Base-by-base conservation (phyloP, 208 protist genomes). In the Chromosphaera perkinsii region DNA sequence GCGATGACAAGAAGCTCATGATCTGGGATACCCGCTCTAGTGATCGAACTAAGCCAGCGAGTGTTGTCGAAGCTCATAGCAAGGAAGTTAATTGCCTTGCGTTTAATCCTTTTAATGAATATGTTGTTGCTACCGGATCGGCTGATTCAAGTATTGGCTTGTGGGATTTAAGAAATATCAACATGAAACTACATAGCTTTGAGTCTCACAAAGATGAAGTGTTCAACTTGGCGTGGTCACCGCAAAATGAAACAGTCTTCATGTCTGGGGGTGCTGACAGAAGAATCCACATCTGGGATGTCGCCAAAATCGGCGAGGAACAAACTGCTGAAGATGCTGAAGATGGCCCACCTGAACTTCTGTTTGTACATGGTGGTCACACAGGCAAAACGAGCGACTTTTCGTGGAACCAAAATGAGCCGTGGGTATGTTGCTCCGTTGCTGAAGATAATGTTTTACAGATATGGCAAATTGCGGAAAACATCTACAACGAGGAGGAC, bases 381-480 rank as follows among this genome's bases (percentile, higher is more conserved):
- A 91, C 92, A 1, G 77, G 74, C 27, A 88, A 90, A 58, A 85
- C 97, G 79, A 29, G 42, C 22, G 93, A 97, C 75, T 87, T 94
- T 51, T 60, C 67, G 36, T 97, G 94, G 92, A 88, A 83, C 55
- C 73, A 66, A 52, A 81, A 86, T 51, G 87, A 95, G 61, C 74
- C 84, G 22, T 96, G 91, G 93, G 59, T 95, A 27, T 70, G 95
- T 49, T 82, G 88, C 27, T 93, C 83, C 3, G 85, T 93, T 24
- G 88, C 92, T 65, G 92, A 93, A 47, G 87, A 93, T 66, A 97
- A 97, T 80, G 86, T 96, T 31, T 45, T 97, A n/a, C 93, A 97
- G 62, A 65, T 96, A 24, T 95, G 91, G 91, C 76, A 90, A 40
- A 90, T 92, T 84, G 81, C n/a, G n/a, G n/a, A n/a, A n/a, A n/a